Conservation (phyloP, 2,329 filamentous ascomycete genomes). For the Claviceps paspali region DNA sequence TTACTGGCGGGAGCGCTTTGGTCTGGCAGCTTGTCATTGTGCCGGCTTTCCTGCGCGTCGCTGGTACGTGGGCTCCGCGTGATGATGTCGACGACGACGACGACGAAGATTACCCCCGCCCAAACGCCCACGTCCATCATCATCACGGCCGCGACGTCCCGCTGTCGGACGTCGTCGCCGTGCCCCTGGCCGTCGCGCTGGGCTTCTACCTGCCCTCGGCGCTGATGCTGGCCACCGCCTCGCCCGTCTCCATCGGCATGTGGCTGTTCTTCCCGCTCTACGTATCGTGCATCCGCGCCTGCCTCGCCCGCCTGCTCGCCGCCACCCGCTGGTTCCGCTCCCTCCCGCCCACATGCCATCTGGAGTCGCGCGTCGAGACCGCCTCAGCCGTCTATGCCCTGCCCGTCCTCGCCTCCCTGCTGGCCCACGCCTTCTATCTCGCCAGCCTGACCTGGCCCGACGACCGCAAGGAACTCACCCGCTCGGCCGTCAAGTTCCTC, state of each 20-base stretch:
- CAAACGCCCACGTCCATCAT: too few relatives aligned
- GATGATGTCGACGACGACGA: background rate
- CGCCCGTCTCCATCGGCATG: conserved; percentile 22
- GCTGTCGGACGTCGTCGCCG: conserved; percentile 40
- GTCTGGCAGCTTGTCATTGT: conserved; percentile 37
- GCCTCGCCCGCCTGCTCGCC: conserved; percentile 17
- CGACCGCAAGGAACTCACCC: conserved; percentile 35
- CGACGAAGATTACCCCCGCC: too few relatives aligned
- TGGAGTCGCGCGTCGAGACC: conserved; percentile 26
- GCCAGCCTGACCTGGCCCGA: conserved; percentile 21
- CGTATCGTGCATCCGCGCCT: conserved; percentile 28
- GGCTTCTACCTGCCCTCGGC: conserved; percentile 32
- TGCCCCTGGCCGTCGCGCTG: conserved; percentile 31
- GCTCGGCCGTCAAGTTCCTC: conserved; percentile 28
- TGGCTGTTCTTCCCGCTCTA: conserved; percentile 39
- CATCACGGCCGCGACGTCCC: conserved; percentile 17
- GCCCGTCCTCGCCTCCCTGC: conserved; percentile 27
- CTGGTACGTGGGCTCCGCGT: conserved; percentile 18
- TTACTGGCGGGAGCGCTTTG: conserved; percentile 32
- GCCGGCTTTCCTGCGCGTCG: conserved; percentile 31
- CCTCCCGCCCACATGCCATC: conserved; percentile 19
- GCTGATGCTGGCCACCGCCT: conserved; percentile 23
- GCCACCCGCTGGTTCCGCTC: conserved; percentile 13
- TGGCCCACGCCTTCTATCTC: conserved; percentile 27
- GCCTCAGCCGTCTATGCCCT: conserved; percentile 28